Evolutionary conservation across 176 grass and related monocot genomes (phyloP), one percentile per base, ranked within the genome.

Genomic region (Bonia amplexicaulis): DNA sequence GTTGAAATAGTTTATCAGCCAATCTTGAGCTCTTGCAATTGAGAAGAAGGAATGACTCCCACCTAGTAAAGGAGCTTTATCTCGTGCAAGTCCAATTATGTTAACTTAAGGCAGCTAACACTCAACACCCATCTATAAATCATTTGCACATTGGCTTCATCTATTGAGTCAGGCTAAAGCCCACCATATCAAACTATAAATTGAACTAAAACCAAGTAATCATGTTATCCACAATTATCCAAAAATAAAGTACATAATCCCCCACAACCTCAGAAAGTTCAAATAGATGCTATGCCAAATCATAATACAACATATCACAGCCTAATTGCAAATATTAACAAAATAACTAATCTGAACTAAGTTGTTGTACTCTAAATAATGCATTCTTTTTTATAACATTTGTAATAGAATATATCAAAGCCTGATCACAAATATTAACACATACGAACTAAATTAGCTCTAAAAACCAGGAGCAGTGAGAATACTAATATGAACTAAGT

Each of bases 161-260:
- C n/a, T n/a, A n/a, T n/a, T n/a, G n/a, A n/a, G n/a, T n/a, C n/a
- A n/a, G n/a, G n/a, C n/a, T n/a, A n/a, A n/a, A n/a, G n/a, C n/a
- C n/a, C n/a, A n/a, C n/a, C n/a, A n/a, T n/a, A n/a, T 31, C 20
- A 58, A 22, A 77, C 64, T 33, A 81, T 13, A 45, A 69, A 41
- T 8, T 81, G 12, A 39, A 82, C 53, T 39, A 82, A 58, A 68
- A 74, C 62, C 26, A 76, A 8, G 17, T 81, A 74, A 81, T 16
- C 19, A 58, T 6, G 49, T 29, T 71, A 40, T 84, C 12, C 11
- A 69, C 37, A 52, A 69, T 48, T 46, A 69, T 58, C 25, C 29
- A 74, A 66, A 79, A 31, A 79, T 41, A 62, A 73, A 49, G 51
- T 26, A 61, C 39, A 37, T 41, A 41, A 70, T 82, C 33, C 27